These are phyloP conservation scores for Lachnellula suecica DNA, from an alignment of 2,329 filamentous ascomycete genomes.

Conservation along the genomic window DNA sequence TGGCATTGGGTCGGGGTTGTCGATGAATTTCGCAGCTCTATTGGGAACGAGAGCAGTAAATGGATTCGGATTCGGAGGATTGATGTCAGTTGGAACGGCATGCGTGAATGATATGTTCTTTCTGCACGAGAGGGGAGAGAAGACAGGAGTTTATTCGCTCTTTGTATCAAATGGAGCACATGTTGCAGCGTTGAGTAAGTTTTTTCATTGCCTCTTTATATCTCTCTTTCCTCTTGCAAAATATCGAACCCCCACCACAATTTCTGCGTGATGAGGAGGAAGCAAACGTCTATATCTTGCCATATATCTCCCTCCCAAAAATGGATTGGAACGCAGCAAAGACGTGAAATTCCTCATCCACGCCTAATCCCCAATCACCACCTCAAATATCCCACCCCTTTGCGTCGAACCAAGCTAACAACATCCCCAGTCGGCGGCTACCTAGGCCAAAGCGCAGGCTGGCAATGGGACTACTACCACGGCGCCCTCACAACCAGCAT, in stretches of 20 bases:
- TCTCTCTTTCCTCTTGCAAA: not conserved
- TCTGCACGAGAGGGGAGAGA: conserved; percentile 30
- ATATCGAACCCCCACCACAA: no score
- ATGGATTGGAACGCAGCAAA: not conserved
- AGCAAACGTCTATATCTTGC: no score
- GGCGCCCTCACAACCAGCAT: conserved; percentile 25
- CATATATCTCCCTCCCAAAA: not conserved
- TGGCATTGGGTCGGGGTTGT: conserved; percentile 24
- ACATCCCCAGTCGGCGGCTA: conserved; percentile 27
- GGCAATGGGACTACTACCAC: conserved; percentile 32
- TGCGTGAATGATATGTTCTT: conserved; percentile 33
- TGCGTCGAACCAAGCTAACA: not conserved
- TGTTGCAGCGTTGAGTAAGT: conserved; percentile 28
- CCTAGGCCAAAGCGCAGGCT: conserved; percentile 26
- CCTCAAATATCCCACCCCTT: not conserved
- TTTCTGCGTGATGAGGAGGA: no score
- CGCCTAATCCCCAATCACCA: not conserved
- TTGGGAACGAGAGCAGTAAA: conserved; percentile 26
- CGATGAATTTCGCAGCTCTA: conserved; percentile 22
- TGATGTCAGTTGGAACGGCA: conserved; percentile 32
- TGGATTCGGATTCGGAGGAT: conserved; percentile 31
- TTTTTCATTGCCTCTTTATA: not conserved
- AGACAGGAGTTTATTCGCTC: conserved; percentile 30
- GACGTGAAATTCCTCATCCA: no score
- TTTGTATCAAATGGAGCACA: conserved; percentile 32